Evolutionary conservation across 2,329 filamentous ascomycete genomes (phyloP).

Genomic region (Ophiostoma ulmi): DNA sequence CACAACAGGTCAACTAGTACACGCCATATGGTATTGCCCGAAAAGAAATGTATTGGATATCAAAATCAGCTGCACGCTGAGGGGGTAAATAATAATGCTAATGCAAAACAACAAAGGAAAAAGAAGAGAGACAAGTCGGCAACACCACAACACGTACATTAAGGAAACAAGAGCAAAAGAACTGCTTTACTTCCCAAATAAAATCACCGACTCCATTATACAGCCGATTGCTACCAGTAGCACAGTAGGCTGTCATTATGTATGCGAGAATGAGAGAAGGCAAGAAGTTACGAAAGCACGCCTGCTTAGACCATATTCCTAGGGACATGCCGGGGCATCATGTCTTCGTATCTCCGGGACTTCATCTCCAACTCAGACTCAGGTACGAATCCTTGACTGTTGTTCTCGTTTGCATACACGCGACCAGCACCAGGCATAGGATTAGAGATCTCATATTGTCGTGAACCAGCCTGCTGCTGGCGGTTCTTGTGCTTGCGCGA

Average conservation of each 20-base stretch:
- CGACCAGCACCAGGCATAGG: conserved; percentile 47
- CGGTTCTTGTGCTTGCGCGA: conserved; percentile 24
- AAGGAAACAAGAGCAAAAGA: background rate
- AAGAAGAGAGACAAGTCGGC: background rate
- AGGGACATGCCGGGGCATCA: conserved; percentile 49
- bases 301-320: conserved; percentile 34
- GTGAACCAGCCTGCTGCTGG: background rate
- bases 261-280: background rate
- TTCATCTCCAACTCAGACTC: conserved; percentile 46
- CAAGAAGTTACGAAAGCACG: background rate
- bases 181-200: background rate
- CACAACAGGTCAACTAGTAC: background rate
- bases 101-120: background rate
- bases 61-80: background rate
- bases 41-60: conserved; percentile 5
- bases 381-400: conserved; percentile 37
- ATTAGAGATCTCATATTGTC: conserved; percentile 42
- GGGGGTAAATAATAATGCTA: background rate
- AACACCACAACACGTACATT: background rate
- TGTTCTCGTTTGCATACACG: conserved; percentile 37
- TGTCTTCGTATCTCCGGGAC: conserved; percentile 53
- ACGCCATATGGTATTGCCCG: too few relatives aligned
- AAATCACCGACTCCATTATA: background rate
- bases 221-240: conserved; percentile 3
- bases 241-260: background rate